Evolutionary conservation across 768 basidiomycete genomes (phyloP), one percentile per base, ranked within the genome.

Genomic region (Pleurotus giganteus): DNA sequence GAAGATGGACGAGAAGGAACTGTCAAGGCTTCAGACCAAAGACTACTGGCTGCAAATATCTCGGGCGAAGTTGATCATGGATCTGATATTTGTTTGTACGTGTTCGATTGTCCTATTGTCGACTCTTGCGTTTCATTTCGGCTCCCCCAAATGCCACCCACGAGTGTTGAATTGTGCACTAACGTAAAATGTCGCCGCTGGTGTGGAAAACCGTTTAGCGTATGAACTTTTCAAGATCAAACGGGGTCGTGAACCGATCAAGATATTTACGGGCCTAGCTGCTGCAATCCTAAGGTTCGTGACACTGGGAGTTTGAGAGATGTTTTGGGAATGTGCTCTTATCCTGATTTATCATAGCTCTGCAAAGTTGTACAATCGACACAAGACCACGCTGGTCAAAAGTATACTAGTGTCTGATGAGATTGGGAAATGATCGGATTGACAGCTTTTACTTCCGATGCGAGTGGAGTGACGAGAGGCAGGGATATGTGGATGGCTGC

Each of bases 81-180:
- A 94, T 67, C 71, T 94, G 57, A 82, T 91, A 63, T 94, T 93
- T 70, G 91, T 92, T 65, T 91, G 91, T 94, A 65, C 61, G 74
- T 73, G 27, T 60, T 27, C 15, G n/a, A 44, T 54, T 43, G 54
- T 46, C 37, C 47, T 42, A 43, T 21, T 31, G 54, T 31, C 41
- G 57, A 43, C 23, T 29, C 52, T 57, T 34, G 39, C 41, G 34
- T 49, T 55, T 41, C 42, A 31, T 19, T 15, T 31, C 52, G 60
- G 55, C 55, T 47, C 53, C 23, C 24, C 39, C 43, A 37, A 26
- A n/a, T n/a, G n/a, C n/a, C 17, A 6, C 13, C 31, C 31, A 13
- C 27, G 2, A 26, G 26, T 21, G 23, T n/a, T 57, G 9, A 57
- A 55, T 50, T 32, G 57, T 51, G 47, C 50, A 60, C 55, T 54